Evolutionary conservation across 495 filamentous ascomycete genomes (phyloP), one percentile per base, ranked within the genome.

Genomic region (Acidomyces sp.): DNA sequence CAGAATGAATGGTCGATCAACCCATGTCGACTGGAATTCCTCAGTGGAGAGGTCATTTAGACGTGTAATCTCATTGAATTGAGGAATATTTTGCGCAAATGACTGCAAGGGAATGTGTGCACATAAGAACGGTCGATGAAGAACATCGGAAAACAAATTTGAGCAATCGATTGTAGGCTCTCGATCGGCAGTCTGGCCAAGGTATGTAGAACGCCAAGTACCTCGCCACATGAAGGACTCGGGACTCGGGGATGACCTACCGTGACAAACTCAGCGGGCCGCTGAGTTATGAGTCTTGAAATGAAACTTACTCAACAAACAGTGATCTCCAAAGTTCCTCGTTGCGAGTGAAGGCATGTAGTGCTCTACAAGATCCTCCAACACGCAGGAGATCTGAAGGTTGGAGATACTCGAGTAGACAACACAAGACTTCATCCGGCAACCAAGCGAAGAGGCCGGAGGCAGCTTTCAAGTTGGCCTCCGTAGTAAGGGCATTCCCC

Each of bases 241-340:
- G 19, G 65, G 60, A n/a, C 31, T 41, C 0, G 53, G 45, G 13
- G 53, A 54, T 15, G 56, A 59, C 39, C 57, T 55, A 37, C 47
- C 41, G 16, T 12, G 21, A 1, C 23, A 29, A 13, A 26, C 45
- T 52, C 49, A 42, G 45, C 39, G 31, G 29, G 16, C 18, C 30
- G 46, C 38, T 46, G 41, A 43, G 16, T 28, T 30, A 13, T 28
- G 31, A 34, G n/a, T 22, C 34, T 34, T 18, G 17, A 23, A 37
- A 26, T 25, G 26, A 47, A 15, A 46, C 52, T 70, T 80, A 97
- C 90, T 75, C 68, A 47, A 93, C 67, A 51, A 86, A 92, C 7
- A 93, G 59, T 16, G 74, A 55, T 62, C 90, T 90, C 90, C 90
- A 97, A 19, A 96, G 57, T 45, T 97, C 90, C 43, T 96, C 90